Percentiles rank a stretch among this genome's conserved stretches.
Conservation (phyloP, 192 early-diverging fungal genomes). For the Anaeromyces robustus region DNA sequence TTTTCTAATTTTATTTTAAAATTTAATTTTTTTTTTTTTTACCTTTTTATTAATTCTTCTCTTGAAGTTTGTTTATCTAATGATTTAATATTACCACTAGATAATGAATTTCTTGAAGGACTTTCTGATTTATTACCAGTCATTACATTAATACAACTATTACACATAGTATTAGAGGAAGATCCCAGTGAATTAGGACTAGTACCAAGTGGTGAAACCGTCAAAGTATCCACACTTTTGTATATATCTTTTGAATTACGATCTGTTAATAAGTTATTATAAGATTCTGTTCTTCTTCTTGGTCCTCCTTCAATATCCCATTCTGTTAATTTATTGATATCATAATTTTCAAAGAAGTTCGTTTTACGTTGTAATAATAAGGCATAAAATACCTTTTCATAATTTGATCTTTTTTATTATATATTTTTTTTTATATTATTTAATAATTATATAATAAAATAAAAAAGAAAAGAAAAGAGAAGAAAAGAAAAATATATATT, state of each 20-base stretch:
- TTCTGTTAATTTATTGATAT: conserved; percentile 5
- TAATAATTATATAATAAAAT: too few relatives aligned
- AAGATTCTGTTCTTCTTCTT: not conserved
- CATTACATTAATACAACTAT: not conserved
- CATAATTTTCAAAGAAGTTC: conserved; percentile 31
- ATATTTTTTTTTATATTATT: not conserved
- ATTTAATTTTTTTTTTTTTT: not conserved
- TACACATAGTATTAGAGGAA: not conserved
- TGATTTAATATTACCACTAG: not conserved
- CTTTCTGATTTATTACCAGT: conserved; percentile 10
- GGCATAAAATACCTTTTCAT: conserved; percentile 37
- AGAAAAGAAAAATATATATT: too few relatives aligned
- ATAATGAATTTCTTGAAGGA: not conserved
- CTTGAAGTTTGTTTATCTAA: not conserved
- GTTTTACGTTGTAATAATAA: conserved; percentile 23
- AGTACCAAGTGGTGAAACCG: not conserved
- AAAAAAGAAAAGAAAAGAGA: too few relatives aligned
- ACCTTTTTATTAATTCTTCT: not conserved
- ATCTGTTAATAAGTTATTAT: not conserved
- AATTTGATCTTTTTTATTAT: not conserved
- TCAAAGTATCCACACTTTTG: not conserved
- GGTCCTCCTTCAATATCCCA: conserved; percentile 18
- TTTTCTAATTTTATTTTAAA: too few relatives aligned
- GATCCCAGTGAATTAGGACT: conserved; percentile 6
- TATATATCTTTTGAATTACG: not conserved